Evolutionary conservation across 495 filamentous ascomycete genomes (phyloP).

Genomic region (Podospora comata): DNA sequence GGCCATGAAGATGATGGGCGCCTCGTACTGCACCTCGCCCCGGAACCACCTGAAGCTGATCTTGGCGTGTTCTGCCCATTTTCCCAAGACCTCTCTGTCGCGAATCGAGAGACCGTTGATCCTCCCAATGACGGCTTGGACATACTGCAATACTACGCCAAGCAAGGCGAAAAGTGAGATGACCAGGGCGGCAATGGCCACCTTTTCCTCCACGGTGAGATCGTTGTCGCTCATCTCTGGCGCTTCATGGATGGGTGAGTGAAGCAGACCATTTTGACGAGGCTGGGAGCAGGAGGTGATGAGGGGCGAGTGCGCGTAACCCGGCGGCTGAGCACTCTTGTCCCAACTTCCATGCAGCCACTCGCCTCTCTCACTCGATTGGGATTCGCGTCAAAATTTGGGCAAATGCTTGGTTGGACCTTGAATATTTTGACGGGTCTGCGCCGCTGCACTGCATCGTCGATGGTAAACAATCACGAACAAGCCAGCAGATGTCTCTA

Average conservation of each 20-base stretch:
- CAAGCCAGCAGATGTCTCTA: too few relatives aligned
- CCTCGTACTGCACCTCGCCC: conserved; percentile 43
- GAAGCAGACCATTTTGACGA: background rate
- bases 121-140: conserved; percentile 21
- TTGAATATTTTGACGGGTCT: too few relatives aligned
- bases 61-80: conserved; percentile 36
- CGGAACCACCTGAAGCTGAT: conserved; percentile 36
- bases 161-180: conserved; percentile 25
- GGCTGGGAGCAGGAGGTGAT: background rate
- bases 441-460: too few relatives aligned
- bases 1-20: conserved; percentile 43
- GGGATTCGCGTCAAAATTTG: too few relatives aligned
- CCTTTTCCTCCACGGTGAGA: conserved; percentile 12
- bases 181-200: conserved; percentile 24
- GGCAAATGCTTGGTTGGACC: too few relatives aligned
- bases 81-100: conserved; percentile 34
- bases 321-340: too few relatives aligned
- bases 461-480: too few relatives aligned
- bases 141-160: conserved; percentile 17
- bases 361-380: too few relatives aligned
- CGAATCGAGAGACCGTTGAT: conserved; percentile 21
- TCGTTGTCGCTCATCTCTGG: background rate
- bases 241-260: background rate
- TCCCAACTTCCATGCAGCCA: too few relatives aligned
- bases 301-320: background rate